A percentile compares a stretch with the other conserved stretches of the same genome.
Conservation (phyloP, 2,329 filamentous ascomycete species). For the Apiospora sp. region DNA sequence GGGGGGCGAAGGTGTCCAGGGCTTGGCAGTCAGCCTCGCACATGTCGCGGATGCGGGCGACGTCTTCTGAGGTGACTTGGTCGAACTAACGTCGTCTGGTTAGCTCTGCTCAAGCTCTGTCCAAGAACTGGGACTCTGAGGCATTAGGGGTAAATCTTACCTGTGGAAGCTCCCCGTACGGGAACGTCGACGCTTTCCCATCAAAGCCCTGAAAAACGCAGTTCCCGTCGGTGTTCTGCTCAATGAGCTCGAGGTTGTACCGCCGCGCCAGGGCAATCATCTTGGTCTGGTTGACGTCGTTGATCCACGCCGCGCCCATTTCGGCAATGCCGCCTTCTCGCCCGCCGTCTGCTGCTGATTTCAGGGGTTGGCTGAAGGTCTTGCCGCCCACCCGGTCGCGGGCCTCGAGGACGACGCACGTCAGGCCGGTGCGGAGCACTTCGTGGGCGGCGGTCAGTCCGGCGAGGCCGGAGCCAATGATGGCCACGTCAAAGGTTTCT, state of each 20-base stretch:
- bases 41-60: constrained; percentile 36
- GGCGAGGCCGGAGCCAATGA: constrained; percentile 56
- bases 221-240: constrained; percentile 56
- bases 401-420: constrained; percentile 56
- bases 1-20: constrained; percentile 35
- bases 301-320: constrained; percentile 67
- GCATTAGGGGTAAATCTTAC: constrained; percentile 20
- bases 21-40: constrained; percentile 41
- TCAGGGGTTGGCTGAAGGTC: constrained; percentile 48
- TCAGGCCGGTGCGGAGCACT: constrained; percentile 46
- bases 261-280: constrained; percentile 51
- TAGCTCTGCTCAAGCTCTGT: not conserved
- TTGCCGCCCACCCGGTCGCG: constrained; percentile 60
- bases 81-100: constrained; percentile 26
- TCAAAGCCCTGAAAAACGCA: constrained; percentile 41
- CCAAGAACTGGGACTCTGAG: not conserved
- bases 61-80: not conserved
- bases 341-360: constrained; percentile 36
- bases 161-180: constrained; percentile 33
- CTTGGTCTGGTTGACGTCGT: constrained; percentile 59
- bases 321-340: constrained; percentile 52
- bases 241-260: constrained; percentile 53
- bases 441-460: constrained; percentile 47
- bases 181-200: constrained; percentile 30
- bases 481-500: constrained; percentile 45